These are phyloP conservation scores for Fraxinus dipetala DNA, from an alignment of 305 asterid genomes.

Conservation along the genomic window DNA sequence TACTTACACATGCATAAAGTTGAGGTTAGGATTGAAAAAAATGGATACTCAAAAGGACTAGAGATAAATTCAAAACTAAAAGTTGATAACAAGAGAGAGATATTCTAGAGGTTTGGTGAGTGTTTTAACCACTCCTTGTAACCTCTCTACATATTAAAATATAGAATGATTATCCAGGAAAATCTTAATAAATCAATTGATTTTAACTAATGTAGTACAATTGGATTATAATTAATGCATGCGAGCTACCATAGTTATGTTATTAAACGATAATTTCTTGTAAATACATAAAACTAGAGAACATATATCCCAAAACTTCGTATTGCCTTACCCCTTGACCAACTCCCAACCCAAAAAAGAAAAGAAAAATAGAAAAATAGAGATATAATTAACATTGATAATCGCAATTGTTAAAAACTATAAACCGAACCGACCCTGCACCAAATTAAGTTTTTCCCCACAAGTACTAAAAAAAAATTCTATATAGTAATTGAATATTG, in stretches of 20 bases:
- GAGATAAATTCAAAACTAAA: conserved; percentile 9
- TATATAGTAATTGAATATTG: not conserved
- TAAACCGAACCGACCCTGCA: too few species aligned
- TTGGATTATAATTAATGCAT: not conserved
- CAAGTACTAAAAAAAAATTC: not conserved
- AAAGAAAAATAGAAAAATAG: not conserved
- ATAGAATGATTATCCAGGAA: not conserved
- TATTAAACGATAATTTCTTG: not conserved
- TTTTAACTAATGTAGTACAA: not conserved
- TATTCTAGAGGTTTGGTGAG: conserved; percentile 21
- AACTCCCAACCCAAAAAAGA: not conserved
- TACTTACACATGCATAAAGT: not conserved
- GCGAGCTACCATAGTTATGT: not conserved
- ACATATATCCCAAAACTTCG: not conserved
- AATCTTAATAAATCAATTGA: not conserved
- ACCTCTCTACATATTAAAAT: not conserved
- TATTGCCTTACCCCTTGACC: not conserved
- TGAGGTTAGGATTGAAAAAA: conserved; percentile 22
- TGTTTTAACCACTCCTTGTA: conserved; percentile 20
- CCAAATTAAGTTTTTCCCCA: not conserved
- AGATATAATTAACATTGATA: not conserved
- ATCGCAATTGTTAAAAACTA: not conserved
- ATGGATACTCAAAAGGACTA: not conserved
- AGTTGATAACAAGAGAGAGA: not conserved
- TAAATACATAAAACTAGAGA: not conserved